Evolutionary conservation across 2,329 filamentous ascomycete species (phyloP), one percentile per base, ranked within the genome.

Genomic region (Diaporthe ilicicola): DNA sequence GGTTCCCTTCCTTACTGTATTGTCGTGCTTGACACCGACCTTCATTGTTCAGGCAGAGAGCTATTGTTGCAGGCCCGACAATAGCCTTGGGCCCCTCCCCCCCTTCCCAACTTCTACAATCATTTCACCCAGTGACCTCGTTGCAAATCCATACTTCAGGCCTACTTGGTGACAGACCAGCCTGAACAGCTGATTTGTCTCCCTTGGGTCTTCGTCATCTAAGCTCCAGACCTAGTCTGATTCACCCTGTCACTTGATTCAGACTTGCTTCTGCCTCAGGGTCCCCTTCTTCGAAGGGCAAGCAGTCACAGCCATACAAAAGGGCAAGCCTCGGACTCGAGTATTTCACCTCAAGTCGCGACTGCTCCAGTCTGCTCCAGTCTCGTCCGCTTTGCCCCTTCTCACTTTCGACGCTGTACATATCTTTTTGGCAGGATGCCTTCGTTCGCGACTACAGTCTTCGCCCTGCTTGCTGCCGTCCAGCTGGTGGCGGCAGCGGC

Each of bases 401-500:
- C 55, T 48, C 64, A 53, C 12, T 19, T 44, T 68, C 39, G 3
- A 68, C 37, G 2, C 42, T 17, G 13, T 27, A 50, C 59, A 64
- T 37, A 59, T 70, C 54, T 32, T 51, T 51, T 48, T 32, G 61
- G 64, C 68, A 70, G 64, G 50, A 74, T 70, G 64, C 51, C 53
- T 72, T 72, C 66, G n/a, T 24, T 68, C 46, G 17, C 59, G 19
- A 56, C 73, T 42, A 71, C 78, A 76, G 77, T 76, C 74, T 56
- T 73, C 76, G 61, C 72, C 74, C 54, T 73, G 19, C 70, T 73
- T 29, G 67, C 64, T 46, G 70, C 62, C 29, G 55, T 42, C 48
- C 70, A 66, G 48, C 62, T 73, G 62, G 72, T 76, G 75, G 29
- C 80, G 62, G 77, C 78, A 37, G 75, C 79, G 32, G 72, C 83